Evolutionary conservation across 176 grass and related monocot genomes (phyloP), one percentile per base, ranked within the genome.

Genomic region (Neostapfia colusana): DNA sequence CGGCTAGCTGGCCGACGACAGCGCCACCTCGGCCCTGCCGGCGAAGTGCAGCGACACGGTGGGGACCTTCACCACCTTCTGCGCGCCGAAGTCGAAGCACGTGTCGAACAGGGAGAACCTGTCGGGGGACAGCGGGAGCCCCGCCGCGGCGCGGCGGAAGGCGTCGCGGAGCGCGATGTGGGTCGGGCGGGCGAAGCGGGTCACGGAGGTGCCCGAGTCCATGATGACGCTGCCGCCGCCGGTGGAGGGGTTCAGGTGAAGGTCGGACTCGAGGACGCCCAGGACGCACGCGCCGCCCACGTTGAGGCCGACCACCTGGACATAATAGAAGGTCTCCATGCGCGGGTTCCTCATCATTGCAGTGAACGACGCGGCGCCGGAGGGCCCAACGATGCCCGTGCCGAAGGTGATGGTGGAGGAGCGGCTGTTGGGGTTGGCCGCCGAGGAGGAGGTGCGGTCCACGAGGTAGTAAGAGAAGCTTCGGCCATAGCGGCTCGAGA

Each of bases 91-190:
- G 86, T 97, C 91, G 75, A 93, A 97, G 89, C 94, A 97, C 5
- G 94, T 97, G 88, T 97, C 94, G 81, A 97, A 97, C 23, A 97
- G 86, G 1, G 94, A 97, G 86, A 93, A 97, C 0, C 88, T 91
- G 23, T 89, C 91, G 0, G 88, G 82, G 13, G 86, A 77, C 17
- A 80, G 78, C 5, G 79, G 81, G 49, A 93, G 82, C 3, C 85
- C 91, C 3, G 88, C 77, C 0, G 86, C 84, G 0, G 88, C 91
- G 3, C 57, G 55, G 48, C 86, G 87, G 84, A 97, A 97, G 7
- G 94, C 94, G 85, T 97, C 86, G 63, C 94, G 84, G 44, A 97
- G 80, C n/a, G 94, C 94, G 8, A 79, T 21, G 83, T 93, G 93
- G 17, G 84, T 86, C 0, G 94, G 79, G 0, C 88, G 71, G 14